Evolutionary conservation across 108 stramenopile genomes (phyloP), one percentile per base, ranked within the genome.

Genomic region (Schizochytrium sp.): DNA sequence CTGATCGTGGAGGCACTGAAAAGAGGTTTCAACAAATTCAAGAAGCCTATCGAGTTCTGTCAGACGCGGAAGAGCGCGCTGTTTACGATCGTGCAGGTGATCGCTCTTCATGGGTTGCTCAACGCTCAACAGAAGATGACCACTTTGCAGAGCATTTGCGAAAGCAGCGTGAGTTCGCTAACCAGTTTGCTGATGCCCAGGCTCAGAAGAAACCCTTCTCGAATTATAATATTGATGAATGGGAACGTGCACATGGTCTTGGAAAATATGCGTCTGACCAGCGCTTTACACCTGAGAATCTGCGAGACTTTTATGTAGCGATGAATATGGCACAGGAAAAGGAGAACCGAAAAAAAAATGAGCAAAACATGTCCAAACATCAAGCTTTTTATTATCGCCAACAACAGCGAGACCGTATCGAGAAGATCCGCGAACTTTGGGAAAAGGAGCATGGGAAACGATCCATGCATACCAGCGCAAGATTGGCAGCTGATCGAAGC

Each of bases 291-390:
- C 50, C 47, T 5, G 76, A 49, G 28, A 38, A 83, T 42, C 53
- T 83, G 45, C 53, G 50, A 17, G 8, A 83, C 7, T 55, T 38
- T 38, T 55, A 47, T 10, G 47, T 55, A 38, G 49, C 47, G 50
- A 83, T 83, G 50, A 55, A 83, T n/a, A 83, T 55, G 76, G 76
- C 76, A 8, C 28, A 55, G 47, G 76, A 56, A 42, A 28, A 83
- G 53, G 76, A 49, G 13, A 47, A 28, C 0, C 76, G 19, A n/a
- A 50, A 42, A 40, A n/a, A 83, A 55, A 40, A 55, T 10, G 76
- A 47, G 28, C 28, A 49, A 3, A 55, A 1, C 28, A 55, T 55
- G 76, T 55, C 76, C 76, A 49, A 49, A 17, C 76, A 83, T 40
- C 76, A 83, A 40, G 17, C 5, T 5, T 83, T 83, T 55, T 7